Base-by-base conservation (phyloP, 2,329 filamentous ascomycete species). In the Xylariales sp. region DNA sequence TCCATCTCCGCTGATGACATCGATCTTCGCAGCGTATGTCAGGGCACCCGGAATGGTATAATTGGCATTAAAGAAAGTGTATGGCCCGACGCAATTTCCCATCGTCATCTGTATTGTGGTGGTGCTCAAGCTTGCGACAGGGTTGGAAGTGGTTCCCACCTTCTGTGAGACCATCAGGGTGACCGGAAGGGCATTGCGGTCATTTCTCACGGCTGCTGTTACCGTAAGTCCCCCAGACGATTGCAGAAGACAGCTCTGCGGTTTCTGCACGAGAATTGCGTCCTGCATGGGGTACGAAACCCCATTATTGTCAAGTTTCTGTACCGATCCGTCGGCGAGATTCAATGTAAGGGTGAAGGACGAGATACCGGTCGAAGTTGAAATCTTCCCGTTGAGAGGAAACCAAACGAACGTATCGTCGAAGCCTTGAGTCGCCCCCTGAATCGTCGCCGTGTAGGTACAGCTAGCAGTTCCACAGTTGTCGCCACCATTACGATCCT, bases 291-390 rank as follows among this genome's bases (percentile, higher is more conserved):
- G 70, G 44, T 78, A 82, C 1, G 64, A 64, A 27, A 68, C 64
- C 5, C 76, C 77, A 49, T 81, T 81, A 56, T 82, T 82, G 51
- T 79, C 69, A 48, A 69, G 72, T 0, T 55, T 54, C 43, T 68
- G 57, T 16, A 59, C 68, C 12, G 64, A 62, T 5, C 75, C 76
- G 45, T 70, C 66, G 3, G 61, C 64, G 40, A 67, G 60, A 42
- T 69, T 73, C 39, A 82, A 52, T 2, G 73, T 60, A 52, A 80
- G 55, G 46, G 67, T 68, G 63, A 85, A 76, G 49, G 82, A 71
- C 29, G 82, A 73, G 60, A 87, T 76, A 48, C 84, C 70, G 43
- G 74, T 65, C 44, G 75, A 61, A 49, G 78, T 65, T 46, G 76
- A 57, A 51, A 89, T 72, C 42, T 74, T 60, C 20, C 56, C 50